Evolutionary conservation across 805 yeast species (phyloP), one percentile per base, ranked within the genome.

Genomic region (Novakomyces olei): DNA sequence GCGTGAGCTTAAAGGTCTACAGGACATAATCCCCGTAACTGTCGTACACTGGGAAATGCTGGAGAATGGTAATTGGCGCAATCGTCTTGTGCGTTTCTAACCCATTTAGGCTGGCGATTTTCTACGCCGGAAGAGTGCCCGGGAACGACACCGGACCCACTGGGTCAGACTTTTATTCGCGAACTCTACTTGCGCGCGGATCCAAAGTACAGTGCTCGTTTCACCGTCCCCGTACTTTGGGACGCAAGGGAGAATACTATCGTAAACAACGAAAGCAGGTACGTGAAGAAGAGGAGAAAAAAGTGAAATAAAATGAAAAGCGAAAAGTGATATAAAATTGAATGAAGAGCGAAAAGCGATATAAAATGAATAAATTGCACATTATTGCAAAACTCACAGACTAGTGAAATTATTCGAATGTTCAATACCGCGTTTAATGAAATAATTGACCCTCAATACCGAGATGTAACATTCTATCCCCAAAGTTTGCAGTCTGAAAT

Each of bases 171-270:
- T 34, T 61, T 78, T 41, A 39, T 83, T 32, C 61, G 72, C 19
- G 74, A 85, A 42, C 46, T 85, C 20, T 85, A 85, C 51, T 70
- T 56, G 54, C 72, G 69, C 51, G 79, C 78, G 4, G 61, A 78
- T 34, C 72, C 83, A 1, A 63, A 71, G 18, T 83, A 79, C 53
- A 56, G 53, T 15, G 92, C 85, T 5, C 63, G 95, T 40, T 77
- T 69, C 49, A 83, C 96, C 1, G 95, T 85, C 26, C 96, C 96
- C 1, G 76, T 83, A 7, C 60, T 85, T 43, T 85, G 92, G 91
- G 96, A 85, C 53, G 72, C 64, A 46, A 72, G 83, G 53, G 62
- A 64, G 22, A 55, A 69, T 19, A 38, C 40, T 3, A 79, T 85
- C 50, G 96, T 85, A 34, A 80, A 68, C 57, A 85, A 85, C 53